Evolutionary conservation across 169 alveolate species (phyloP), one percentile per base, ranked within the genome.

Genomic region (Plasmodium vinckei): DNA sequence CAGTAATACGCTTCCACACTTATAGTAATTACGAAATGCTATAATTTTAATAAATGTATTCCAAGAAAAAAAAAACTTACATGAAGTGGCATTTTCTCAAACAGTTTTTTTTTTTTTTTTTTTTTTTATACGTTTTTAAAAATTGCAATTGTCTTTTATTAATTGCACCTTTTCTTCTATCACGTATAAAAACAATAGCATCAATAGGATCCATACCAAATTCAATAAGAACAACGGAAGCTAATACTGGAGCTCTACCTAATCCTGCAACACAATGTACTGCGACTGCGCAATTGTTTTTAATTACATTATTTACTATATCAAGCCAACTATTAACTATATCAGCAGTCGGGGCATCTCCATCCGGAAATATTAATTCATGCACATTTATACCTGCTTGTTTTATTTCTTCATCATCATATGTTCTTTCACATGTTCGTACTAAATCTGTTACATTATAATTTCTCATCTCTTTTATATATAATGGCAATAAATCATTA

Each of bases 201-300:
- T 96, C 97, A 82, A 95, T 87, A 21, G 97, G 96, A 17, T 95
- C 97, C 96, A 95, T 95, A 10, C 98, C 98, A 73, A 93, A 93
- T 75, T 96, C 98, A 42, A 96, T 95, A n/a, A 96, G 94, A 4
- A 97, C 98, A 19, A 96, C 90, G 17, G 97, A 96, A 46, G 97
- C 98, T 15, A 96, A 93, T 25, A 96, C 98, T 12, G 98, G 98
- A 25, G 98, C 98, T 51, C 98, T 84, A 25, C 98, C 98, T 27
- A 96, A 93, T 9, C 98, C 98, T 2, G 98, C 98, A 27, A 96
- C 97, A 77, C 98, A 96, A 75, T 96, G 98, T n/a, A 96, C 98
- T 10, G 98, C 98, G 9, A 96, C 94, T 61, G 97, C 95, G 4
- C 96, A 93, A 17, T 93, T 93, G 67, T 87, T 88, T 42, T 89